Conservation (phyloP, 2,329 filamentous ascomycete genomes). For the Phyllosticta paracitricarpa region DNA sequence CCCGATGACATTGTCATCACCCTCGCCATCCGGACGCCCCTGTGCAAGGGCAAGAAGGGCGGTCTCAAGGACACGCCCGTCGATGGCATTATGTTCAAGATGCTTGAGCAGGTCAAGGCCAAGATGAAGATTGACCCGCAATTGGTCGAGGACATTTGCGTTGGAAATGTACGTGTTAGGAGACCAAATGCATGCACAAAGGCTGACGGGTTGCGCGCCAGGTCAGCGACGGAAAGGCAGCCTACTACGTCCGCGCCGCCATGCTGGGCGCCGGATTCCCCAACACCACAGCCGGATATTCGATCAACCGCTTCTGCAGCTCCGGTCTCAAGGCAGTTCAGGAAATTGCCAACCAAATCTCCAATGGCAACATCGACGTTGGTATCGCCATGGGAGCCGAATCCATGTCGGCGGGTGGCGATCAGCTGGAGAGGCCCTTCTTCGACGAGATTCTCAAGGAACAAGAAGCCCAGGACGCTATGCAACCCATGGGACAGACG, state of each 20-base stretch:
- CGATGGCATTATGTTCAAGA: slow-evolving; percentile 74
- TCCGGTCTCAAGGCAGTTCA: slow-evolving; percentile 92
- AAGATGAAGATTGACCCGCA: slow-evolving; percentile 69
- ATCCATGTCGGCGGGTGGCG: slow-evolving; percentile 69
- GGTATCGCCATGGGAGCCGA: slow-evolving; percentile 85
- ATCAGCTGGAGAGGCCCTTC: slow-evolving; percentile 62
- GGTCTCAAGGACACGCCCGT: slow-evolving; percentile 90
- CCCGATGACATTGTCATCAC: slow-evolving; percentile 96
- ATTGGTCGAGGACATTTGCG: slow-evolving; percentile 78
- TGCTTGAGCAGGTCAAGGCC: slow-evolving; percentile 57
- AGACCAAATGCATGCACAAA: background rate
- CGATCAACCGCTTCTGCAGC: slow-evolving; percentile 93
- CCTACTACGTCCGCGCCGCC: slow-evolving; percentile 85
- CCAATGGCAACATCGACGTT: slow-evolving; percentile 68
- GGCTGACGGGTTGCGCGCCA: slow-evolving; percentile 21
- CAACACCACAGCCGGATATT: slow-evolving; percentile 71
- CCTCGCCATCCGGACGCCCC: slow-evolving; percentile 76
- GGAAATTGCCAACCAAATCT: slow-evolving; percentile 85
- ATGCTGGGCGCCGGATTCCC: slow-evolving; percentile 87
- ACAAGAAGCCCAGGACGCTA: slow-evolving; percentile 74
- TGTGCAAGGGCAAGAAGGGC: slow-evolving; percentile 82
- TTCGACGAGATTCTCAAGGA: slow-evolving; percentile 63
- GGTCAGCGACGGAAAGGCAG: slow-evolving; percentile 76
- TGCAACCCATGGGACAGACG: slow-evolving; percentile 96
- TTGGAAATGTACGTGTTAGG: slow-evolving; percentile 65